Evolutionary conservation across 345 rosid species (phyloP), one percentile per base, ranked within the genome.

Genomic region (Gossypium bickii): DNA sequence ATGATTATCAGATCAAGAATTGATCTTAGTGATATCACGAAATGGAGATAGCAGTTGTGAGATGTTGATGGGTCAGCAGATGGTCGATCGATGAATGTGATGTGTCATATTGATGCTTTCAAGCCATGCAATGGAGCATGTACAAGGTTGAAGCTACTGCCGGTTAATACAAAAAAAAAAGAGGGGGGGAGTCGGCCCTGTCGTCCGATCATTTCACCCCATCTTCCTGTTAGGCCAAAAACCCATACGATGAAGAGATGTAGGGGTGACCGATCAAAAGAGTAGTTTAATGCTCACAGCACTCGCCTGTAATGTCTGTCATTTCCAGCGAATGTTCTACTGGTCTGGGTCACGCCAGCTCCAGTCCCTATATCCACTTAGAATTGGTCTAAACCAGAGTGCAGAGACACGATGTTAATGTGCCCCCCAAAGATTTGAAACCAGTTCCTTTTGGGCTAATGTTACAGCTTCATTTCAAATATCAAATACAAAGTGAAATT

Each of bases 1-100:
- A 69, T 69, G 73, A 51, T 51, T 27, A 69, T 69, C 1, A 9
- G 4, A 27, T 51, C 17, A 43, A 7, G 34, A 69, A 2, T 69
- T 27, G 60, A 51, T 51, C 73, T 20, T 10, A 27, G 45, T 51
- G 47, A 16, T 51, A 68, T 49, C 22, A 49, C 27, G 24, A 16
- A 44, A 49, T 49, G 44, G 57, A 15, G 71, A 15, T 25, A 49
- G 44, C 57, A 48, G 72, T 68, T 49, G 71, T 24, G 13, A 48
- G 71, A 68, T 68, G 72, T 53, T 63, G 48, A 38, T 63, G 67
- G 67, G 41, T 56, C 24, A 56, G 22, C 47, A 63, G 12, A 64
- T 41, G 22, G 47, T 64, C 13, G 41, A 34, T 45, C 25, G 17
- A 69, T 17, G 73, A 69, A 17, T 51, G 60, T 27, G 73, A 69